Evolutionary conservation across 1,284 basidiomycete genomes (phyloP).

Genomic region (Pseudozyma sp.): DNA sequence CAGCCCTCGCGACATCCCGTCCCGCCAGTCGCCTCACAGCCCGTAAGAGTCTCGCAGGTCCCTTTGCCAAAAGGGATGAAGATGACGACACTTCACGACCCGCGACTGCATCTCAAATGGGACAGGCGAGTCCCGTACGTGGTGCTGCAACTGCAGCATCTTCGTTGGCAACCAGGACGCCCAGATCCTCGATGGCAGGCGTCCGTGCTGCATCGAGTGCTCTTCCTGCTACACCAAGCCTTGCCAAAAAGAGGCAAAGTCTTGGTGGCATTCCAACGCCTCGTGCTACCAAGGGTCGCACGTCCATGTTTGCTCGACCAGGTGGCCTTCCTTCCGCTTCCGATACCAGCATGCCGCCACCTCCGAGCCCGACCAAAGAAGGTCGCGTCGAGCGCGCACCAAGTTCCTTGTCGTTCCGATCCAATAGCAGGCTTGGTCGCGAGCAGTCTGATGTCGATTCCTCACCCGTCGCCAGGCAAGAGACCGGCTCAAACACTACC

Average conservation of each 20-base stretch:
- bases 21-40: conserved; percentile 43
- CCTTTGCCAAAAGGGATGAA: conserved; percentile 16
- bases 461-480: conserved; percentile 28
- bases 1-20: conserved; percentile 53
- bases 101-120: conserved; percentile 54
- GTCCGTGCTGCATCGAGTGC: conserved; percentile 24
- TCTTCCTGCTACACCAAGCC: conserved; percentile 23
- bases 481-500: background rate
- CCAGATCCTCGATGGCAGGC: conserved; percentile 35
- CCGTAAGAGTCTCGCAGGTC: conserved; percentile 49
- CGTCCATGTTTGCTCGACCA: conserved; percentile 51
- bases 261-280: conserved; percentile 47
- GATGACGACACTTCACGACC: conserved; percentile 25
- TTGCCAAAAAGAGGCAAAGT: conserved; percentile 47
- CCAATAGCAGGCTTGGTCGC: conserved; percentile 38
- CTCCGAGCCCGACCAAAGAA: conserved; percentile 50
- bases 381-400: conserved; percentile 22
- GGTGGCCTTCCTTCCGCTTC: conserved; percentile 19
- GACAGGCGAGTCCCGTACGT: conserved; percentile 50
- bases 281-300: conserved; percentile 47
- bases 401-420: conserved; percentile 41
- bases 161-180: conserved; percentile 29
- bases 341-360: conserved; percentile 49
- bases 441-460: conserved; percentile 23
- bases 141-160: conserved; percentile 16